These are phyloP conservation scores for Phoma sp. DNA, from an alignment of 2,329 filamentous ascomycete genomes.

Conservation along the genomic window DNA sequence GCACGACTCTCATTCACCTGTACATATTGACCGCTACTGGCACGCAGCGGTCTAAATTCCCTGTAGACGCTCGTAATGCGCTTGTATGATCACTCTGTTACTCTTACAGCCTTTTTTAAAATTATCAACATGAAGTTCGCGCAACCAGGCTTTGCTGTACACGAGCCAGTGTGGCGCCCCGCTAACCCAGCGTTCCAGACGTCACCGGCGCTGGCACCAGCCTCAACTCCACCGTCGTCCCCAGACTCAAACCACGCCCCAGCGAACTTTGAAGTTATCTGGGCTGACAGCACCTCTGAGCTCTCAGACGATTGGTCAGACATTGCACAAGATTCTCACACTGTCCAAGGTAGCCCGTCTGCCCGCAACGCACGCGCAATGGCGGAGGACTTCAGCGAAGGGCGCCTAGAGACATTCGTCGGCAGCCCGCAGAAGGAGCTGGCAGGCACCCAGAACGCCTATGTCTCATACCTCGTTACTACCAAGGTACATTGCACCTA, in stretches of 20 bases:
- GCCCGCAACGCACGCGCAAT: slow-evolving; percentile 29
- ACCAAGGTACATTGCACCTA: slow-evolving; percentile 70
- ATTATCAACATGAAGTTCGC: neutral
- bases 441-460: slow-evolving; percentile 94
- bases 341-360: neutral
- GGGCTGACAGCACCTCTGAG: slow-evolving; percentile 2
- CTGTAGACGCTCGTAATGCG: slow-evolving; percentile 3
- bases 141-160: neutral
- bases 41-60: neutral
- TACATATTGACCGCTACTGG: slow-evolving; percentile 11
- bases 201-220: slow-evolving; percentile 7
- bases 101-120: neutral
- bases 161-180: slow-evolving; percentile 1
- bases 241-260: slow-evolving; percentile 1
- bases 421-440: slow-evolving; percentile 90
- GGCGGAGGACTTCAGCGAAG: slow-evolving; percentile 58
- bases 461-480: slow-evolving; percentile 93
- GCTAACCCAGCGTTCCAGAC: slow-evolving; percentile 1
- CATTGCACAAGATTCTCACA: slow-evolving; percentile 1
- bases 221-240: slow-evolving; percentile 11
- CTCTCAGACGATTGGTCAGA: slow-evolving; percentile 6
- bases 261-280: slow-evolving; percentile 9
- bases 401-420: slow-evolving; percentile 83
- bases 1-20: slow-evolving; percentile 11
- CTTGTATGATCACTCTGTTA: neutral